phyloP scores from a whole-genome alignment of 805 yeast species.

The Ogataea naganishii region DNA sequence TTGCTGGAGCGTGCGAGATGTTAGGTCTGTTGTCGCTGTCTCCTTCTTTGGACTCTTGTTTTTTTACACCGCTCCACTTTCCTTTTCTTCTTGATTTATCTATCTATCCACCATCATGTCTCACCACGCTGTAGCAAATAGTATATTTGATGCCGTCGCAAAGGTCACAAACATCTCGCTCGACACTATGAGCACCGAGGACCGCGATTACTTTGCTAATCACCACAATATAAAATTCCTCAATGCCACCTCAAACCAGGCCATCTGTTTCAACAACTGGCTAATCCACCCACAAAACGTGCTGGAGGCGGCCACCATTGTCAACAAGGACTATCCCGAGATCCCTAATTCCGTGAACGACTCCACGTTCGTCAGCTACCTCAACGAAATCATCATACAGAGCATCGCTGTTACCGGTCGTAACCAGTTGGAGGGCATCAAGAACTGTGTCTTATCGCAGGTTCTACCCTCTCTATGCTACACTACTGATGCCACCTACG shows the following conservation, averaged over 20 bases:
- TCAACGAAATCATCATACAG: constrained; percentile 11
- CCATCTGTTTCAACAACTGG: constrained; percentile 16
- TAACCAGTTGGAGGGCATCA: constrained; percentile 12
- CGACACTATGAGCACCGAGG: constrained; percentile 17
- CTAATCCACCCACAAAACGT: constrained; percentile 12
- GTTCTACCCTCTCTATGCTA: constrained; percentile 17
- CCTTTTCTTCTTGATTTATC: too few relatives aligned
- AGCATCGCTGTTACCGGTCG: constrained; percentile 17
- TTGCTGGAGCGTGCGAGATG: too few relatives aligned
- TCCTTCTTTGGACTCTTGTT: too few relatives aligned
- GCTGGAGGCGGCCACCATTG: constrained; percentile 12
- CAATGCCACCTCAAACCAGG: constrained; percentile 23
- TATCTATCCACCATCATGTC: too few relatives aligned
- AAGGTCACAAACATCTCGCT: constrained; percentile 14
- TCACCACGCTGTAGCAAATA: too few relatives aligned
- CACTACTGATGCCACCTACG: constrained; percentile 18
- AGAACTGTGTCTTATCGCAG: constrained; percentile 20
- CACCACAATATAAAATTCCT: constrained; percentile 10
- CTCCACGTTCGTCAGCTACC: constrained; percentile 6
- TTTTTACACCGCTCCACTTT: too few relatives aligned
- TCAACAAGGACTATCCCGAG: constrained; percentile 4
- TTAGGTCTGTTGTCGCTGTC: too few relatives aligned
- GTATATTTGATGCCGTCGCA: constrained; percentile 8
- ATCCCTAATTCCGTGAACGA: constrained; percentile 9
- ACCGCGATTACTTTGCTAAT: constrained; percentile 9